Evolutionary conservation across 805 yeast species (phyloP), one percentile per base, ranked within the genome.

Genomic region (Teunomyces cretensis): DNA sequence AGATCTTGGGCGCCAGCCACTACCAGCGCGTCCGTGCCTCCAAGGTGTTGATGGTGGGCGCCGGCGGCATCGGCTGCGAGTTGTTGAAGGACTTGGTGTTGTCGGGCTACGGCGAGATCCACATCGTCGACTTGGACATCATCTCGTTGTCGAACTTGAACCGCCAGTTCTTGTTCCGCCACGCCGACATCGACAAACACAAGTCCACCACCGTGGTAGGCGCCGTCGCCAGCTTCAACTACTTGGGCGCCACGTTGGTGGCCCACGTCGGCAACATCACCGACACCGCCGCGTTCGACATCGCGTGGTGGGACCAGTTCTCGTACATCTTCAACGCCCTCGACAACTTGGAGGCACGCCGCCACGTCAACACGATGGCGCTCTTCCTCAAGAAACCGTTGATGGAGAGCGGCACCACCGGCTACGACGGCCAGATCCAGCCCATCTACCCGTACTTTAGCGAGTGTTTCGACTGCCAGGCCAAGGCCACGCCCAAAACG

Each of bases 61-160:
- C 97, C 1, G 98, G 98, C 26, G 98, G 98, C 6, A 90, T 91
- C 52, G 98, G 98, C 2, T 91, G 96, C 62, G 98, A 91, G 62
- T 68, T 91, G 37, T 70, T 91, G 46, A 91, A 91, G 60, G 86
- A 91, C 58, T 69, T 91, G 41, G 80, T 88, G 4, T 66, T 89
- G 50, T 74, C 87, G 62, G 91, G 94, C 6, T 85, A 84, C 52
- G 94, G 94, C 2, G 95, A 88, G 57, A 84, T 91, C 45, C 96
- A 89, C 60, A 77, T 91, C 26, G 91, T 91, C n/a, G 99, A 94
- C 67, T 74, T 94, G 45, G 99, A 94, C 61, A 94, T 98, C 0
- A 88, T 94, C 54, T 97, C 96, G 52, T 70, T 94, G 27, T 86
- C 96, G 44, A 94, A 94, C 63, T 74, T 94, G 61, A 94, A 94